Conservation (phyloP, 805 yeast genomes). For the Danielia reshetovae region DNA sequence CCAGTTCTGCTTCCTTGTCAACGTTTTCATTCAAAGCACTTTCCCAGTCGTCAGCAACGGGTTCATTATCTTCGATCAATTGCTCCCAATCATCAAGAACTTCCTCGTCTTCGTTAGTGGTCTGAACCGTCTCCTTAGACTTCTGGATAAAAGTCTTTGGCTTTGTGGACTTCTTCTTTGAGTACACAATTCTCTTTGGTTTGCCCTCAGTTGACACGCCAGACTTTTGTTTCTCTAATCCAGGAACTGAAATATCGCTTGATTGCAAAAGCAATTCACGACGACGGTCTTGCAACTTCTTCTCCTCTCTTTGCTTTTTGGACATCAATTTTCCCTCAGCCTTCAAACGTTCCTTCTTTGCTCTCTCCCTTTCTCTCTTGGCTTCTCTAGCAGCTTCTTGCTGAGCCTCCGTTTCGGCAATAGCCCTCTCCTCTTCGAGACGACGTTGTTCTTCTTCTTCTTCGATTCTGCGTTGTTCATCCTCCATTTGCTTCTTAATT, state of each 20-base stretch:
- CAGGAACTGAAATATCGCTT: constrained; percentile 72
- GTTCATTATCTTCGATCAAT: constrained; percentile 35
- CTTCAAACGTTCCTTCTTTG: constrained; percentile 84
- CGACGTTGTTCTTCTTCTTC: constrained; percentile 59
- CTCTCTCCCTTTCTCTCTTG: constrained; percentile 84
- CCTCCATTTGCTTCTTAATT: constrained; percentile 81
- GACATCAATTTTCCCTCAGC: constrained; percentile 94
- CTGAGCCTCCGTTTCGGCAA: constrained; percentile 61
- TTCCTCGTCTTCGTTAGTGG: constrained; percentile 23
- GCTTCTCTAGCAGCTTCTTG: constrained; percentile 54
- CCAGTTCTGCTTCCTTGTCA: constrained; percentile 26
- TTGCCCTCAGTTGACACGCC: constrained; percentile 31
- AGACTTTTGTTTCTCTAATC: constrained; percentile 41
- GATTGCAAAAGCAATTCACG: constrained; percentile 77
- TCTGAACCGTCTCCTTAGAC: constrained; percentile 13
- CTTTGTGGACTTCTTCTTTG: constrained; percentile 61
- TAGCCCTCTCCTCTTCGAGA: constrained; percentile 47
- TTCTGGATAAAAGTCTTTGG: constrained; percentile 36
- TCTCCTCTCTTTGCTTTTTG: constrained; percentile 93
- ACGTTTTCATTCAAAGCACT: constrained; percentile 26
- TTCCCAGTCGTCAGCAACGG: constrained; percentile 51
- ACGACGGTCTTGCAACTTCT: constrained; percentile 80
- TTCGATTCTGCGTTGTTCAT: constrained; percentile 66
- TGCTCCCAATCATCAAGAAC: constrained; percentile 20
- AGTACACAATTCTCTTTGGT: constrained; percentile 67